Base-by-base conservation (phyloP, 208 protist genomes). In the Zelonia costaricensis region DNA sequence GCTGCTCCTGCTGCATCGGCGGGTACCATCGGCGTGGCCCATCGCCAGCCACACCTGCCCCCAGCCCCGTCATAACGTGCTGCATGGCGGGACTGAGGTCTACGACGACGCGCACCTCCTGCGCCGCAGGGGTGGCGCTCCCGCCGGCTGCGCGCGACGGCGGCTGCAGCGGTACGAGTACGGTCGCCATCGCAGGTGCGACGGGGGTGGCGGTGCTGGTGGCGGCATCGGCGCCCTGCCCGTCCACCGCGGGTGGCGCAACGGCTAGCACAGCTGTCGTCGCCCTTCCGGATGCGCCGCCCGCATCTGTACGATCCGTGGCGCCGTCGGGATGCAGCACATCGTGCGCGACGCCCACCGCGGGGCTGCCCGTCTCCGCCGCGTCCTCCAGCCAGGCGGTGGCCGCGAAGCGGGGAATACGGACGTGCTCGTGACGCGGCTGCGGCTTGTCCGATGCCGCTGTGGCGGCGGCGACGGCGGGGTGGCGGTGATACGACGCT, bases 351-450 rank as follows among this genome's bases (percentile, higher is more conserved):
- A n/a, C n/a, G n/a, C n/a, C n/a, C n/a, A n/a, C n/a, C n/a, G n/a
- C n/a, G n/a, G n/a, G n/a, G n/a, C n/a, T n/a, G n/a, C n/a, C n/a
- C n/a, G n/a, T n/a, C n/a, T n/a, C n/a, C n/a, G n/a, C n/a, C n/a
- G n/a, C n/a, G n/a, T 71, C 65, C 7, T 38, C 39, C 45, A 61
- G 44, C 62, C 62, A 64, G 40, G 65, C 53, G 2, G 36, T 64
- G n/a, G 56, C 30, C n/a, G 45, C 20, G 28, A 33, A 33, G 30
- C 45, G 38, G 0, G 65, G 65, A 30, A 71, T 9, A 3, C 1
- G 1, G 0, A 71, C 65, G 48, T 23, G 48, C 27, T 63, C 65
- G 10, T 16, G 36, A 15, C 1, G 51, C 4, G 35, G 15, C 0
- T 31, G 43, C 27, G 6, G 6, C 40, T 7, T 12, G 27, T 28